A percentile compares a stretch with the other conserved stretches of the same genome.
These are phyloP conservation scores for Coniferiporia weirii DNA, from an alignment of 1,284 basidiomycete genomes.

Conservation along the genomic window DNA sequence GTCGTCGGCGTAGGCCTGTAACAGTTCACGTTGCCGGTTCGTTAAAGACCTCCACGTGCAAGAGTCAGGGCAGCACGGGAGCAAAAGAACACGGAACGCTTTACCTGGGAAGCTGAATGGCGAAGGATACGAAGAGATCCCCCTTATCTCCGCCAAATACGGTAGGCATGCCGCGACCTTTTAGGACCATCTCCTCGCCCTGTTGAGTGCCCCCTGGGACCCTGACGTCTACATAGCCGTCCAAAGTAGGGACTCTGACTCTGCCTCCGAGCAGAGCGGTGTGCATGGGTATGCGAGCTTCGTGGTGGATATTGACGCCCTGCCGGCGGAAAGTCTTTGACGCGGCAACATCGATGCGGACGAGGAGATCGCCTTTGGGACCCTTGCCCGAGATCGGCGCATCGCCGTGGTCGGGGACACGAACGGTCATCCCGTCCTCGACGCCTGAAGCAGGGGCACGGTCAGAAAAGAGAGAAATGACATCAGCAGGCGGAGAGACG, in stretches of 20 bases:
- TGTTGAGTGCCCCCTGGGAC: slow-evolving; percentile 93
- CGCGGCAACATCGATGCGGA: slow-evolving; percentile 81
- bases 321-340: slow-evolving; percentile 89
- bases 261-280: slow-evolving; percentile 88
- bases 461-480: slow-evolving; percentile 18
- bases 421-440: slow-evolving; percentile 95
- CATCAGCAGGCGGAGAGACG: slow-evolving; percentile 16
- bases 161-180: slow-evolving; percentile 79
- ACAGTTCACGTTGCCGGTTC: slow-evolving; percentile 76
- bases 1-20: slow-evolving; percentile 92
- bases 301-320: slow-evolving; percentile 88
- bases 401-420: slow-evolving; percentile 82
- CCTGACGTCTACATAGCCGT: slow-evolving; percentile 94
- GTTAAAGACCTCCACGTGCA: slow-evolving; percentile 63
- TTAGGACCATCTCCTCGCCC: slow-evolving; percentile 94
- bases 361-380: slow-evolving; percentile 78
- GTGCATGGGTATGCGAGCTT: slow-evolving; percentile 89
- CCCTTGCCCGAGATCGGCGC: slow-evolving; percentile 79
- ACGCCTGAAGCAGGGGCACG: slow-evolving; percentile 51
- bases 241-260: slow-evolving; percentile 91
- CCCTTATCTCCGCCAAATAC: slow-evolving; percentile 69
- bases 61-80: slow-evolving; percentile 15
- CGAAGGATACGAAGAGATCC: slow-evolving; percentile 90
- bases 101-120: slow-evolving; percentile 86
- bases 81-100: slow-evolving; percentile 25